phyloP scores from a whole-genome alignment of 208 protist species.

The Crithidia expoeki region DNA sequence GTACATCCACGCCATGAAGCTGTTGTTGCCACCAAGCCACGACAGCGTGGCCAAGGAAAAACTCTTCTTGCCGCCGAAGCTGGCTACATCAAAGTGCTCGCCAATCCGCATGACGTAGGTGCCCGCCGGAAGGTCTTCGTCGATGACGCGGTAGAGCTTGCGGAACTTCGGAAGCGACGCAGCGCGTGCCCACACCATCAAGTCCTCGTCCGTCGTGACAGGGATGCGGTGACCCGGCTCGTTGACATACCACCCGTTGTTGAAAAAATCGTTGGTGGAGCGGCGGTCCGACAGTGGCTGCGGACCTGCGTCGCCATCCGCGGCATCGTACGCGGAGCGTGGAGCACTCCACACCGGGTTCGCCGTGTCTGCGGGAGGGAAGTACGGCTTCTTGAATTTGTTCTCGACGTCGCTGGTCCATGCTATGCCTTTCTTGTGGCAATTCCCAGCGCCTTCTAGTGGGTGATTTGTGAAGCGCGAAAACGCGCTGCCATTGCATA shows the following conservation, averaged over 20 bases:
- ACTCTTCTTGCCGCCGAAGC: slow-evolving; percentile 95
- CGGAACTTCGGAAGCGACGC: slow-evolving; percentile 96
- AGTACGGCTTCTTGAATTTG: slow-evolving; percentile 84
- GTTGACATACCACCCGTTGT: slow-evolving; percentile 86
- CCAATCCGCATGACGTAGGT: slow-evolving; percentile 90
- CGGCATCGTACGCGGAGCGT: slow-evolving; percentile 33
- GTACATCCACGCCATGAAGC: slow-evolving; percentile 94
- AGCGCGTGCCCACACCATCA: slow-evolving; percentile 98
- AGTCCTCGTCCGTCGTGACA: slow-evolving; percentile 94
- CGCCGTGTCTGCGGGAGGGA: slow-evolving; percentile 20
- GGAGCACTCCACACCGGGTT: slow-evolving; percentile 60
- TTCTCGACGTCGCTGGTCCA: slow-evolving; percentile 89
- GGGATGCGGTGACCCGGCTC: slow-evolving; percentile 87
- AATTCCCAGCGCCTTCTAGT: slow-evolving; percentile 45
- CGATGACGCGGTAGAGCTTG: slow-evolving; percentile 97
- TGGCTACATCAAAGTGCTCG: slow-evolving; percentile 90
- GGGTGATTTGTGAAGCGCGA: slow-evolving; percentile 64
- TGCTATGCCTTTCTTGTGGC: slow-evolving; percentile 93
- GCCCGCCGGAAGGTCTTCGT: slow-evolving; percentile 78
- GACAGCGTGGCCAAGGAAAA: slow-evolving; percentile 94
- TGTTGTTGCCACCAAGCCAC: slow-evolving; percentile 96
- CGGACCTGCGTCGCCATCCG: slow-evolving; percentile 21
- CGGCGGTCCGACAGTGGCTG: slow-evolving; percentile 16
- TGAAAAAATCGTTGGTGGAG: slow-evolving; percentile 76
- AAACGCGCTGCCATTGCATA: slow-evolving; percentile 88